Conservation (phyloP, 2,329 filamentous ascomycete genomes). For the Diaporthe destruens region DNA sequence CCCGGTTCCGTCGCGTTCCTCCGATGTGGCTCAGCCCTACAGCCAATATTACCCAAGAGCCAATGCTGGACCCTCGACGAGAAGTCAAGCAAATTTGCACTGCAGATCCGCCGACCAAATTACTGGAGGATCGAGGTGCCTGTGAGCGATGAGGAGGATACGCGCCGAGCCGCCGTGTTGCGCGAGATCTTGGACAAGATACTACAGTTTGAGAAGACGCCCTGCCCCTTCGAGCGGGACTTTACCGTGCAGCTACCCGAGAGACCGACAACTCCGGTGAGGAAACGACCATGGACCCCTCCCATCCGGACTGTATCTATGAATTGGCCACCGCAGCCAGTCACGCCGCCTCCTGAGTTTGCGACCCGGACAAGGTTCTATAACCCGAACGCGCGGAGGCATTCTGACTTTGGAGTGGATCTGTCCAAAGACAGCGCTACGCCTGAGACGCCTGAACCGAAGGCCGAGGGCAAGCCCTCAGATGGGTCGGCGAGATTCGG, state of each 20-base stretch:
- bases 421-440: conserved; percentile 18
- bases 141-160: conserved; percentile 72
- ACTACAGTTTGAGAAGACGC: conserved; percentile 87
- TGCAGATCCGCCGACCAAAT: conserved; percentile 84
- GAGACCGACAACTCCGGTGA: conserved; percentile 72
- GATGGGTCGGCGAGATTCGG: neutral
- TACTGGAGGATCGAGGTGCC: conserved; percentile 94
- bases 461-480: neutral
- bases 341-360: conserved; percentile 44
- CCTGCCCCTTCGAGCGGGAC: conserved; percentile 84
- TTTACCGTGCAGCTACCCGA: conserved; percentile 83
- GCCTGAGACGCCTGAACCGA: conserved; percentile 33
- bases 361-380: conserved; percentile 41
- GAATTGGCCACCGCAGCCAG: conserved; percentile 46
- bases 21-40: conserved; percentile 84
- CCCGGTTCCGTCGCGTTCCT: conserved; percentile 89
- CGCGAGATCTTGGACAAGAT: conserved; percentile 78
- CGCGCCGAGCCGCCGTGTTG: conserved; percentile 73
- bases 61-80: conserved; percentile 96
- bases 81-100: conserved; percentile 82
- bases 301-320: conserved; percentile 56
- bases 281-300: conserved; percentile 75
- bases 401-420: conserved; percentile 38
- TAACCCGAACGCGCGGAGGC: conserved; percentile 37
- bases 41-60: conserved; percentile 88